Evolutionary conservation across 2,329 filamentous ascomycete genomes (phyloP), one percentile per base, ranked within the genome.

Genomic region (Aaosphaeria arxii): DNA sequence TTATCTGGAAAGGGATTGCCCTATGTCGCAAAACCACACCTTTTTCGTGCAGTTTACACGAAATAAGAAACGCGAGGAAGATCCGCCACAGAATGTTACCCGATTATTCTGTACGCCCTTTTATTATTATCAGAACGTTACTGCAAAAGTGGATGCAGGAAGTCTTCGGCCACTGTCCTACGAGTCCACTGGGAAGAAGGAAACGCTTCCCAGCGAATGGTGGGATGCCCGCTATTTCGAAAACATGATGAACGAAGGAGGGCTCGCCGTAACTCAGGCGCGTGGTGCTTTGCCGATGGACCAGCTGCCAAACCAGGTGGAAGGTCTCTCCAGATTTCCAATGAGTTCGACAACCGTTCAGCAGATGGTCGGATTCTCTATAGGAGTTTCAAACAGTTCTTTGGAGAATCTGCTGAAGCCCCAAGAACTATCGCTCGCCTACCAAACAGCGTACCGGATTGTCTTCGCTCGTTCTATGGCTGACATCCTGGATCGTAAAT

Each of bases 121-220:
- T 0, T 81, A 81, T 49, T 71, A 65, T 44, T 62, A 67, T n/a
- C 74, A 79, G 36, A 7, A 63, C 0, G 73, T 76, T 0, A 49
- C 62, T 0, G 71, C 73, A 0, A 73, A 63, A 0, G 63, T 81
- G 5, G 28, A 40, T 33, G 36, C 39, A 6, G 6, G 7, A 13
- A 28, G 43, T 5, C 29, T 5, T 4, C 4, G 4, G 7, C 39
- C 38, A 9, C 7, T 40, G 24, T 11, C 7, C 17, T 7, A 11
- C 17, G 7, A 11, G 9, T 17, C 39, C 7, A 11, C 9, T 11
- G 39, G 39, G 7, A 7, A 9, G 7, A 40, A 40, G 24, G 39
- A 40, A 28, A 17, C 7, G 9, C 39, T 40, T 28, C 39, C 39
- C 24, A 7, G 9, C 9, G 39, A 40, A 24, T 40, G 9, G 9